phyloP scores from a whole-genome alignment of 2,329 filamentous ascomycete genomes.

The Phaeosphaeriaceae sp. region DNA sequence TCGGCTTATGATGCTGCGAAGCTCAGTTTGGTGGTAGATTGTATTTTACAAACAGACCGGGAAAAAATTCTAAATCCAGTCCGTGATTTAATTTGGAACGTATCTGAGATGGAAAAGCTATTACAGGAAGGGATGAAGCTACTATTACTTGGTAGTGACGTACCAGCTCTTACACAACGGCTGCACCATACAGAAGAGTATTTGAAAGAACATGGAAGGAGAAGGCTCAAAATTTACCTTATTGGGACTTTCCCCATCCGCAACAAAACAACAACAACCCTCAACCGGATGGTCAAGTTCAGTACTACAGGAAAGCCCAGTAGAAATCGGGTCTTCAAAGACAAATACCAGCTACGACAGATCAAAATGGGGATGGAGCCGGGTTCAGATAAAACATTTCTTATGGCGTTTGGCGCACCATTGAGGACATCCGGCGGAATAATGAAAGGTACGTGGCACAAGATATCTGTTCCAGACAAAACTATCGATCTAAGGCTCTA shows the following conservation, averaged over 20 bases:
- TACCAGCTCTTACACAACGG: neutral
- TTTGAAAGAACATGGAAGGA: neutral
- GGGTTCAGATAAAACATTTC: neutral
- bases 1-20: constrained; percentile 6
- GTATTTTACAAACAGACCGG: neutral
- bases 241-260: neutral
- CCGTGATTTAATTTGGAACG: constrained; percentile 3
- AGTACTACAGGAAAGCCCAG: neutral
- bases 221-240: constrained; percentile 4
- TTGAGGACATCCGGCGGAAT: too few relatives aligned
- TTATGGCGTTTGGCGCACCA: constrained; percentile 1
- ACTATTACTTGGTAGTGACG: constrained; percentile 1
- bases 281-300: neutral
- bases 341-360: neutral
- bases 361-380: neutral
- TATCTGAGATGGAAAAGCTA: constrained; percentile 1
- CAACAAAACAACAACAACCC: neutral
- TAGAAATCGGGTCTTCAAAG: neutral
- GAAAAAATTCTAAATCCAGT: constrained; percentile 1
- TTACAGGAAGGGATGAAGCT: constrained; percentile 4
- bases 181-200: neutral
- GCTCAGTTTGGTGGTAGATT: neutral
- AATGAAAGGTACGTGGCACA: too few relatives aligned
- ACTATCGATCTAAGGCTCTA: too few relatives aligned
- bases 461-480: too few relatives aligned